Percentiles rank a stretch among this genome's conserved stretches.
Evolutionary conservation across 225 moss, liverwort and hornwort genomes (phyloP).

Genomic region (Rhytidiadelphus loreus): DNA sequence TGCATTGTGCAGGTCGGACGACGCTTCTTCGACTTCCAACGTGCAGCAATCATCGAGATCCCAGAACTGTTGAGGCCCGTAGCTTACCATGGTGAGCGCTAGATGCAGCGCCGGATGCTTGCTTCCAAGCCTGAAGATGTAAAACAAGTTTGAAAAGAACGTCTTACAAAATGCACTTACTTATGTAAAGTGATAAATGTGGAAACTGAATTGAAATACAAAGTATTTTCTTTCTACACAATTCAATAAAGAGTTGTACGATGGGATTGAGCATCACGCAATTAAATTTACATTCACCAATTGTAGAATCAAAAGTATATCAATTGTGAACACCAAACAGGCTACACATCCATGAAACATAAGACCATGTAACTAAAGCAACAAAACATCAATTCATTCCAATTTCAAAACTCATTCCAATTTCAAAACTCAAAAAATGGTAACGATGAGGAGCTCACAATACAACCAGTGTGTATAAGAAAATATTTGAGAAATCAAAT

Average conservation of each 20-base stretch:
- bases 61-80: too few species aligned
- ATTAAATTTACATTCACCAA: not conserved
- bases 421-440: not conserved
- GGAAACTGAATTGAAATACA: too few species aligned
- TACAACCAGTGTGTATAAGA: not conserved
- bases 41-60: too few species aligned
- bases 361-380: not conserved
- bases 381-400: not conserved
- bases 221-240: not conserved
- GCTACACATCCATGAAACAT: not conserved
- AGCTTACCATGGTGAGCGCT: too few species aligned
- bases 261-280: not conserved
- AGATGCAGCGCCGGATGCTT: too few species aligned
- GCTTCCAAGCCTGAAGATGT: too few species aligned
- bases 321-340: not conserved
- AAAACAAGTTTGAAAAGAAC: too few species aligned
- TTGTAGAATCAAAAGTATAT: not conserved
- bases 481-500: not conserved
- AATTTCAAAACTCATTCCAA: too few species aligned
- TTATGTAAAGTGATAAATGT: too few species aligned
- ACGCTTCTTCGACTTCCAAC: too few species aligned
- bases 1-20: too few species aligned
- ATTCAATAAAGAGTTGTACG: not conserved
- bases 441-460: not conserved
- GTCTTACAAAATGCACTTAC: too few species aligned